Evolutionary conservation across 2,329 filamentous ascomycete species (phyloP), one percentile per base, ranked within the genome.

Genomic region (Teratosphaeriaceae sp.): DNA sequence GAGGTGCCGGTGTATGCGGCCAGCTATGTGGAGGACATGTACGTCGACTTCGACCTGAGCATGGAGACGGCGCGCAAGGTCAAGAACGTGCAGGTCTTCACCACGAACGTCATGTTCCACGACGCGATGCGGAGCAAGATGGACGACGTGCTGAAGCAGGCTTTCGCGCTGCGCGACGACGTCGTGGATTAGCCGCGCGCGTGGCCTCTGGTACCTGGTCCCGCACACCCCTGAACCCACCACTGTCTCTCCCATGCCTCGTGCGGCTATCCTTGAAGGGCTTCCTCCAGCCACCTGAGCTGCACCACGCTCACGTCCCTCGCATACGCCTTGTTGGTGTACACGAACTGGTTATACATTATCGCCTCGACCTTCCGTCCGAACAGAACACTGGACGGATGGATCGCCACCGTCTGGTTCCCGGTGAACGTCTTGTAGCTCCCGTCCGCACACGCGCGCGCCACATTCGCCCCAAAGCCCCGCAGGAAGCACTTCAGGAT

Each of bases 101-200:
- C 92, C 58, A 95, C 88, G 29, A 96, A 95, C 61, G 73, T 75
- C 19, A 78, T 94, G 74, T 92, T 92, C 59, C 90, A 97, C 64
- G 84, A 92, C 58, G 90, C 85, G 0, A 63, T 96, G 33, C 74
- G 86, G 46, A 74, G 75, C 40, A 85, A 79, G 65, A 72, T 82
- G 3, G 84, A 87, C 21, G 85, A 94, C 52, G 78, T 96, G 15
- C 69, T 95, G 56, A 78, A 77, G 54, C 77, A 84, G 55, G 69
- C 95, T 3, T 92, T 94, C 60, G 78, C 74, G 40, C 63, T 95
- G 60, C 77, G 88, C 51, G 88, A 95, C 50, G 79, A 82, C 61
- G 70, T 73, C 15, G 69, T 79, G 40, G 78, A 82, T 55, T 80
- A 38, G 27, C 5, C 4, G 12, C 5, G 27, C 15, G 12, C n/a